phyloP scores from a whole-genome alignment of 202 grass and related monocot genomes.

The Hordeum pubiflorum region DNA sequence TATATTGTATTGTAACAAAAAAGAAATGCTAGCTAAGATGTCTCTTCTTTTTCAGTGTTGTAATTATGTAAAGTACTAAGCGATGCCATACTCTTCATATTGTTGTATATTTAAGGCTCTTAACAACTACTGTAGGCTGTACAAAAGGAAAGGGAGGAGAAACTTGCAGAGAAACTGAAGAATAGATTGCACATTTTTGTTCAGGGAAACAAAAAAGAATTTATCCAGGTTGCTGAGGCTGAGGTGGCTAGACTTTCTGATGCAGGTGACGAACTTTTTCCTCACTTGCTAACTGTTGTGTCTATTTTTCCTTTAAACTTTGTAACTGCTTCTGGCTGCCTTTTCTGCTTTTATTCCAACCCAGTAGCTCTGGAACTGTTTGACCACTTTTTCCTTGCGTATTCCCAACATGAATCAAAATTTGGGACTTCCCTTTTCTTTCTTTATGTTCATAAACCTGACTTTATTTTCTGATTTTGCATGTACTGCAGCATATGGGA shows the following conservation, averaged over 20 bases:
- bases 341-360: constrained; percentile 7
- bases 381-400: not conserved
- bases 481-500: constrained; percentile 69
- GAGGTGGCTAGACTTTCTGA: constrained; percentile 78
- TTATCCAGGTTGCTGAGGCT: constrained; percentile 53
- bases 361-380: not conserved
- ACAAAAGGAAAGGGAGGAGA: constrained; percentile 93
- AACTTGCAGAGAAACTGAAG: constrained; percentile 70
- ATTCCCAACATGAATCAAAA: constrained; percentile 3
- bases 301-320: not conserved
- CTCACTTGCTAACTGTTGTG: constrained; percentile 15
- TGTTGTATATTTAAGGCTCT: constrained; percentile 1
- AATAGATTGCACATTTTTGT: constrained; percentile 67
- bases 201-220: constrained; percentile 79
- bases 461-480: constrained; percentile 23
- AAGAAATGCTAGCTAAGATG: not conserved
- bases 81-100: not conserved
- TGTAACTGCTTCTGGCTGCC: not conserved
- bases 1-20: constrained; percentile 6
- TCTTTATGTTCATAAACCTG: not conserved
- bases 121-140: constrained; percentile 50
- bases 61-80: not conserved
- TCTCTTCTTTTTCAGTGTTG: not conserved
- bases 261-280: constrained; percentile 43
- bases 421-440: not conserved